Base-by-base conservation (phyloP, 2,329 filamentous ascomycete genomes). In the Fusarium humuli region DNA sequence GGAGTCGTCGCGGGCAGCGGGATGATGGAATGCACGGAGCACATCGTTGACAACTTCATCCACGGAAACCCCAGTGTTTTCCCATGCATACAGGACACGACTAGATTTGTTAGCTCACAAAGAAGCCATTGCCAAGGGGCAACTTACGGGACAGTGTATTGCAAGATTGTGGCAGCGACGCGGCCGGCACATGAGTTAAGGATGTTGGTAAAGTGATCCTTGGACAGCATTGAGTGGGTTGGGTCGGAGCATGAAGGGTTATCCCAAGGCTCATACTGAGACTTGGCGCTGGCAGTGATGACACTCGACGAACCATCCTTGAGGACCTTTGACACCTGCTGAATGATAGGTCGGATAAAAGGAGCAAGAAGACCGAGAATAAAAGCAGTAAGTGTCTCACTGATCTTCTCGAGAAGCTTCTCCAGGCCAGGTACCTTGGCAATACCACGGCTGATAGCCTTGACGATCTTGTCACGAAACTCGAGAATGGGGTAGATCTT, bases 401-500 rank as follows among this genome's bases (percentile, higher is more conserved):
- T 93, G 75, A 99, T 97, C 74, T 94, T 95, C 70, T 98, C 95
- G 23, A 98, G 89, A n/a, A 98, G 84, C 66, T 91, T 86, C 81
- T 97, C 94, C 6, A 99, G 85, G 1, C 95, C 95, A 0, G 96
- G 96, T 41, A 99, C 92, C 83, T 97, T 98, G 74, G 94, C 90
- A 71, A 98, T 94, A 55, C 94, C 91, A 41, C 89, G 88, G 76
- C 90, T 94, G 79, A 99, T 94, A 42, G 91, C 88, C 73, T 93
- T 93, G 53, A 98, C 94, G 57, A 99, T 94, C 76, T 92, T 96
- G 83, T 99, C 96, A 64, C 95, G 89, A 84, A 98, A 99, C 65
- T 93, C 88, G 0, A 99, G 87, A 65, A 99, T 97, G 1, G 96
- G 96, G 76, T 98, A 98, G 71, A 99, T 98, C 81, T 97, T 90